Base-by-base conservation (phyloP, 2,329 filamentous ascomycete species). In the Diaporthe destruens region DNA sequence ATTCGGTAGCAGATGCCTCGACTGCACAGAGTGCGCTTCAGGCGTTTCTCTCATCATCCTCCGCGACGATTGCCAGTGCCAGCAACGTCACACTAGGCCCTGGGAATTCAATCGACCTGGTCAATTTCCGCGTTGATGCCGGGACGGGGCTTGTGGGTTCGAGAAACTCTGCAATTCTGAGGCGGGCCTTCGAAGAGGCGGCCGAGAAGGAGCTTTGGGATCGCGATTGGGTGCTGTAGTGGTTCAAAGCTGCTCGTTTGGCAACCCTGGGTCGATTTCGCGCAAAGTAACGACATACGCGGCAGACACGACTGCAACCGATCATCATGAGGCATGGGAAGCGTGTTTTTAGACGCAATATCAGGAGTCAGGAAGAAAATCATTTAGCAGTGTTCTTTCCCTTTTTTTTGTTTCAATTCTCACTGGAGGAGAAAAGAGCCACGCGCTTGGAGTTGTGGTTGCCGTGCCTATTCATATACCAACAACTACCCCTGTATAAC, bases 1-100 rank as follows among this genome's bases (percentile, higher is more conserved):
- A 88, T 71, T 83, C 80, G 6, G 76, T 90, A 1, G 79, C 82
- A 42, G 82, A 83, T 51, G 90, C 90, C 0, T 84, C 87, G 59
- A 80, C 80, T 7, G 89, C 89, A 0, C 90, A 92, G 77, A 81
- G 80, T 9, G 78, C 80, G 4, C 81, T 92, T 16, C 87, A 91
- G 77, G 80, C 78, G 2, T 88, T 91, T 75, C 90, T 92, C 75
- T 84, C 81, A 11, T 77, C 78, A 20, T 82, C 82, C 12, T 78
- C 77, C 63, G 77, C 80, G 25, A 80, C 79, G 18, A 71, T 78
- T 14, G 77, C 80, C 1, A 76, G 80, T 66, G 84, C 84, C 63
- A 75, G 76, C 65, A 82, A 84, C 51, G 76, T 86, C 54, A 81
- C 81, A 8, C 75, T 82, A 6, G 78, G 78, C 29, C 77, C 78